Evolutionary conservation across 345 rosid genomes (phyloP), one percentile per base, ranked within the genome.

Genomic region (Odontarrhena argentea): DNA sequence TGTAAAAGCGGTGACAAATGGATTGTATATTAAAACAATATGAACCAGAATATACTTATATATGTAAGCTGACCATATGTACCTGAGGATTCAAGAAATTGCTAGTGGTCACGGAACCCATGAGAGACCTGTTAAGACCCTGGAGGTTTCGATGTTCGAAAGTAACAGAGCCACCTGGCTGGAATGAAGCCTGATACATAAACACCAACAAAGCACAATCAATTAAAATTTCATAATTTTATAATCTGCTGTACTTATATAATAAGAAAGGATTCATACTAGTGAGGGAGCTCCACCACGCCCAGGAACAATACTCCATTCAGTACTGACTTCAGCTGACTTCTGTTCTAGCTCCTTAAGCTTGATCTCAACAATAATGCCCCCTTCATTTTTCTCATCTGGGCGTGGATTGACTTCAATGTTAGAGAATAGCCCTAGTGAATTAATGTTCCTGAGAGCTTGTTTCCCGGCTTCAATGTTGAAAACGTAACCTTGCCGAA

Each of bases 291-390:
- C 85, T 54, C 99, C 99, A 79, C 99, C 97, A 15, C 86, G 96
- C 55, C 97, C 99, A 72, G 99, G 97, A 71, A 95, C 96, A 75
- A 95, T 86, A 77, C 92, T 95, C 99, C 99, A 95, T 63, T 95
- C 99, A 0, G 96, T 85, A 75, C 96, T 88, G 66, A 91, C 96
- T 89, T 95, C 99, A 79, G 99, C 99, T 38, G 97, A 90, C 78
- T 88, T 94, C 71, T 86, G 97, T 60, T 95, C 97, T 15, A 95
- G 81, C 76, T 95, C 99, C 75, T 95, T 91, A 35, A 95, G 94
- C 76, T 91, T 95, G 67, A 95, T 89, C 85, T 95, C 99, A 44
- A 95, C 99, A 70, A 91, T 78, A 63, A 95, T 95, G 60, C 97
- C 97, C 48, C 93, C 99, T 69, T 95, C 99, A 30, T 80, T 88